These are phyloP conservation scores for Picochlorum costavermella DNA, from an alignment of 139 green algal genomes.

Conservation along the genomic window DNA sequence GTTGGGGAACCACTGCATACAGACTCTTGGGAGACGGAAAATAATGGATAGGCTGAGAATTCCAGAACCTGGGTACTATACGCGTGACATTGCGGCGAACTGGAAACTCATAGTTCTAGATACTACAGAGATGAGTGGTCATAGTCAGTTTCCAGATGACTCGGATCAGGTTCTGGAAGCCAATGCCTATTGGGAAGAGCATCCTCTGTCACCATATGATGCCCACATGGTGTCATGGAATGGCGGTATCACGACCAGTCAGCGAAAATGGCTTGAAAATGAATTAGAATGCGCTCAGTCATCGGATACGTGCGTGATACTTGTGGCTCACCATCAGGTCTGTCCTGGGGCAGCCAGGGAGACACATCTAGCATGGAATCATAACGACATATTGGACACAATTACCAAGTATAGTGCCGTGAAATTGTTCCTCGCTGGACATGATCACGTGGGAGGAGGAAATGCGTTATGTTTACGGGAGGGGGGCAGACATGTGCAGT, in stretches of 20 bases:
- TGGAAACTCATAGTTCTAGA: constrained; percentile 67
- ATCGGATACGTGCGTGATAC: constrained; percentile 33
- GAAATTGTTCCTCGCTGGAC: constrained; percentile 34
- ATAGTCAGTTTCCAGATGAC: constrained; percentile 30
- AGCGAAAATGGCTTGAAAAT: constrained; percentile 32
- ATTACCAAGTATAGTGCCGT: constrained; percentile 23
- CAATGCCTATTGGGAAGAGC: constrained; percentile 27
- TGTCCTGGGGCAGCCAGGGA: constrained; percentile 23
- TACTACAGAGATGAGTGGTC: constrained; percentile 61
- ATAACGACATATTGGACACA: constrained; percentile 18
- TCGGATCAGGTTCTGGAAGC: constrained; percentile 32
- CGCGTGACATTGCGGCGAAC: constrained; percentile 10
- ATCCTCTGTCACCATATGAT: constrained; percentile 32
- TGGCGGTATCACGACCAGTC: constrained; percentile 32
- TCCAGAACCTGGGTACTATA: constrained; percentile 35
- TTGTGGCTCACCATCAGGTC: constrained; percentile 44
- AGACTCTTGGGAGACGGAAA: constrained; percentile 10
- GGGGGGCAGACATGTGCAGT: background rate
- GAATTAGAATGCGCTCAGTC: constrained; percentile 26
- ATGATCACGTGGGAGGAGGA: constrained; percentile 54
- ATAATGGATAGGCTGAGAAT: constrained; percentile 37
- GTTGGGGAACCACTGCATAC: constrained; percentile 65
- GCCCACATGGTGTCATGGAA: constrained; percentile 57
- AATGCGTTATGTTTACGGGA: background rate
- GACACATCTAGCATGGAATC: constrained; percentile 56